These are phyloP conservation scores for Lachancea dasiensis DNA, from an alignment of 805 yeast species.

Conservation along the genomic window DNA sequence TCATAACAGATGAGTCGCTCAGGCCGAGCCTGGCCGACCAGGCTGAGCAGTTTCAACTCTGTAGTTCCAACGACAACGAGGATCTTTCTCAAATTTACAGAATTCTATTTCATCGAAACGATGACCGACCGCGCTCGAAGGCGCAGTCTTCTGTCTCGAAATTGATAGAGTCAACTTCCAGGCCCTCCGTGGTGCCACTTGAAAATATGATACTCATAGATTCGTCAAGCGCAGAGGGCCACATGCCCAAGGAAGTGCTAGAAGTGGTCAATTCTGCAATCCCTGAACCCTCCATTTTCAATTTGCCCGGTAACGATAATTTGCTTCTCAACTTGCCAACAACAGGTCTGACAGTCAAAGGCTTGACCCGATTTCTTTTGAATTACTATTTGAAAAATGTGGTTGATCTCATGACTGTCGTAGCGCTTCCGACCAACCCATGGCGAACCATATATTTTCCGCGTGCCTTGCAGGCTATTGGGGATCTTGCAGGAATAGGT, in stretches of 20 bases:
- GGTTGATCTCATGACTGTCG: conserved; percentile 72
- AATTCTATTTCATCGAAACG: conserved; percentile 43
- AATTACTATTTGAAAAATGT: conserved; percentile 70
- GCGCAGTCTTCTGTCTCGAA: neutral
- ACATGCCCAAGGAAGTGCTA: conserved; percentile 11
- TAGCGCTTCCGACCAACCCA: conserved; percentile 68
- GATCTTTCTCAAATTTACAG: conserved; percentile 17
- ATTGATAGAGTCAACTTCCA: neutral
- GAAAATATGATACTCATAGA: conserved; percentile 17
- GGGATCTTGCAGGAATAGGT: conserved; percentile 72
- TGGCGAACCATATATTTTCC: conserved; percentile 88
- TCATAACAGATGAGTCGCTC: neutral
- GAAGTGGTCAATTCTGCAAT: conserved; percentile 17
- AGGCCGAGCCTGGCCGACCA: neutral
- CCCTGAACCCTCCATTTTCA: conserved; percentile 16
- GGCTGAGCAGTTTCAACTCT: neutral
- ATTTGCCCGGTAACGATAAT: conserved; percentile 9
- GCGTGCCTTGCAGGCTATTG: conserved; percentile 72
- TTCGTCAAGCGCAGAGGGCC: conserved; percentile 10
- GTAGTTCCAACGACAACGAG: neutral
- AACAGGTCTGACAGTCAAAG: conserved; percentile 57
- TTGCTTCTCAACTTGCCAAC: conserved; percentile 43
- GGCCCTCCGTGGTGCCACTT: conserved; percentile 8
- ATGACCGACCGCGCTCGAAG: conserved; percentile 31
- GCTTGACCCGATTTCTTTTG: conserved; percentile 64